Evolutionary conservation across 78 protist species (phyloP).

Genomic region (Dictyostelium firmibasis): DNA sequence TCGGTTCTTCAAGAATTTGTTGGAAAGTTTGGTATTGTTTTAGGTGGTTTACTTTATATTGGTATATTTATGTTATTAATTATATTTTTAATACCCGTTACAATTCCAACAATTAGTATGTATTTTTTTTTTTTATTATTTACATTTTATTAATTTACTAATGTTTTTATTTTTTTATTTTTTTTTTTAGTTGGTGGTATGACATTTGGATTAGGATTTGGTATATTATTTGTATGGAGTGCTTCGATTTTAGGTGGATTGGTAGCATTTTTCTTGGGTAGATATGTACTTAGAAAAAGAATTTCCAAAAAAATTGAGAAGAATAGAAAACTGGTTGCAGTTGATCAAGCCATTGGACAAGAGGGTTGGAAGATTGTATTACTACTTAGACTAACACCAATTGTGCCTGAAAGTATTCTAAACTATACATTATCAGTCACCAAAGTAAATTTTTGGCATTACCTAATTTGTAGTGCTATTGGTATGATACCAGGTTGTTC

Average conservation of each 20-base stretch:
- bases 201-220: constrained; percentile 50
- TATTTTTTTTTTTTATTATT: not conserved
- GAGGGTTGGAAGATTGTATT: constrained; percentile 77
- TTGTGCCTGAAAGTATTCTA: constrained; percentile 51
- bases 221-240: constrained; percentile 62
- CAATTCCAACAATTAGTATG: constrained; percentile 74
- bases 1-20: constrained; percentile 36
- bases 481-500: constrained; percentile 74
- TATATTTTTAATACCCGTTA: constrained; percentile 70
- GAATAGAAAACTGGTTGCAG: constrained; percentile 35
- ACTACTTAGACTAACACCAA: constrained; percentile 41
- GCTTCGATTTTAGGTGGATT: constrained; percentile 61
- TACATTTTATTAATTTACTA: not conserved
- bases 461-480: constrained; percentile 43
- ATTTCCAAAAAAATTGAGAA: constrained; percentile 56
- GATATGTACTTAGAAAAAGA: constrained; percentile 65
- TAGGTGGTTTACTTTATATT: constrained; percentile 57
- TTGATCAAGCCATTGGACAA: constrained; percentile 74
- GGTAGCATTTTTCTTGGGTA: constrained; percentile 57
- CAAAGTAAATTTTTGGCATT: constrained; percentile 13
- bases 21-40: constrained; percentile 23
- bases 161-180: not conserved
- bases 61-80: constrained; percentile 49
- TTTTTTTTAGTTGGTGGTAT: constrained; percentile 46
- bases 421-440: constrained; percentile 70